These are phyloP conservation scores for Termitomyces sp. DNA, from an alignment of 768 basidiomycete genomes.

Conservation along the genomic window DNA sequence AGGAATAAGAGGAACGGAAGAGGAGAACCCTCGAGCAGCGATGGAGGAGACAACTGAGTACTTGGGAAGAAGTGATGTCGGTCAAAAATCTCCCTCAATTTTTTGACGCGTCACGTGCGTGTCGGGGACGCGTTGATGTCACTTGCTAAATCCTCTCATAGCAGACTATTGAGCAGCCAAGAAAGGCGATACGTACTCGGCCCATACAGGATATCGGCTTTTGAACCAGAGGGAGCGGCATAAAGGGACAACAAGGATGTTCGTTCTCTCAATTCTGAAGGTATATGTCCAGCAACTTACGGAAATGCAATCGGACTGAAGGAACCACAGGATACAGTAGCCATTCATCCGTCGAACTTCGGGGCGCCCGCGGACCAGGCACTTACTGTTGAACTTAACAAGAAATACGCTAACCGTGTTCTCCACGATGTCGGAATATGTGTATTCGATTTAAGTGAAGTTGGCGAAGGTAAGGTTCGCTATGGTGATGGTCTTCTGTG, in stretches of 20 bases:
- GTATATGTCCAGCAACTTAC: constrained; percentile 7
- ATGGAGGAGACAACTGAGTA: neutral
- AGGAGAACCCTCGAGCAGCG: neutral
- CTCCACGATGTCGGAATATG: constrained; percentile 88
- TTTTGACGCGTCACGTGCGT: constrained; percentile 12
- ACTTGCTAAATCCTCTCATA: neutral
- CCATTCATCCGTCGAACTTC: constrained; percentile 86
- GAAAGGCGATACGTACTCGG: constrained; percentile 1
- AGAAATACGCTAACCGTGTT: constrained; percentile 91
- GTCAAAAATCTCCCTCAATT: constrained; percentile 5
- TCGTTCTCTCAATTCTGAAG: constrained; percentile 42
- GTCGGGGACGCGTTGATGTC: neutral
- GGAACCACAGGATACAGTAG: constrained; percentile 72
- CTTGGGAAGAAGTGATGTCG: neutral
- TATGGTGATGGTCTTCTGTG: constrained; percentile 95
- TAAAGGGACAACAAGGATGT: constrained; percentile 26
- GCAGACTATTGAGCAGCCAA: neutral
- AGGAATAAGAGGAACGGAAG: neutral
- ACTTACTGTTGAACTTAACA: constrained; percentile 82
- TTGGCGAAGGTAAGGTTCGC: constrained; percentile 87
- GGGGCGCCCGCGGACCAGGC: constrained; percentile 72
- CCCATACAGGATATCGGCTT: neutral
- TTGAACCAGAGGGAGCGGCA: neutral
- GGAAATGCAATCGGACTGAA: neutral
- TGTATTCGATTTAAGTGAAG: constrained; percentile 81